A percentile compares a stretch with the other conserved stretches of the same genome.
phyloP scores from a whole-genome alignment of 352 stramenopile genomes.

The Phytophthora nicotianae region DNA sequence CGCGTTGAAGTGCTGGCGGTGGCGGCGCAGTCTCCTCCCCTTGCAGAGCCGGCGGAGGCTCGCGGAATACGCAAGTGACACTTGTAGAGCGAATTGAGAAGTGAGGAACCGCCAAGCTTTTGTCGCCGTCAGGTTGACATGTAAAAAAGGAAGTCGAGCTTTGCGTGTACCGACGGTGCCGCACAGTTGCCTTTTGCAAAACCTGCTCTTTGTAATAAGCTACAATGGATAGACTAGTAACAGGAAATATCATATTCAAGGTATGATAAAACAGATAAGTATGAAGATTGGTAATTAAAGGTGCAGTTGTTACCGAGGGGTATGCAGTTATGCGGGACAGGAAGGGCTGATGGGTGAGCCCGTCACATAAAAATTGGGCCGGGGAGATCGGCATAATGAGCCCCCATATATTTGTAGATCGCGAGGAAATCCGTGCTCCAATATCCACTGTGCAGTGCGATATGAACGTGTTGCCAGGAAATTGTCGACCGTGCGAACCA shows the following conservation, averaged over 20 bases:
- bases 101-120: constrained; percentile 6
- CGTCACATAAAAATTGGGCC: constrained; percentile 34
- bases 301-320: background rate
- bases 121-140: constrained; percentile 9
- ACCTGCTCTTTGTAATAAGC: background rate
- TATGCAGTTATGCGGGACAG: background rate
- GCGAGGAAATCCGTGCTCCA: background rate
- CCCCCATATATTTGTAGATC: too few relatives aligned
- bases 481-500: background rate
- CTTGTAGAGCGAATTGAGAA: constrained; percentile 21
- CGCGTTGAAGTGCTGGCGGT: constrained; percentile 14
- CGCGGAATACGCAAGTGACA: constrained; percentile 3
- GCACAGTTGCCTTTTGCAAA: constrained; percentile 6
- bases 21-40: constrained; percentile 24
- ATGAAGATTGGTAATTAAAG: background rate
- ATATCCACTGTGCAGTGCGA: constrained; percentile 6
- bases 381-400: too few relatives aligned
- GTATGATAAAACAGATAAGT: background rate
- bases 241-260: background rate
- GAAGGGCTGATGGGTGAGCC: constrained; percentile 24
- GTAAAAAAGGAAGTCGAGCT: constrained; percentile 8
- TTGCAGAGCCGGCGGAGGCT: constrained; percentile 15
- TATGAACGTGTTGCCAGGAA: background rate
- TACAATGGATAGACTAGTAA: background rate
- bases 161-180: constrained; percentile 14